phyloP scores from a whole-genome alignment of 140 eudicot species.

The Cichorium intybus region DNA sequence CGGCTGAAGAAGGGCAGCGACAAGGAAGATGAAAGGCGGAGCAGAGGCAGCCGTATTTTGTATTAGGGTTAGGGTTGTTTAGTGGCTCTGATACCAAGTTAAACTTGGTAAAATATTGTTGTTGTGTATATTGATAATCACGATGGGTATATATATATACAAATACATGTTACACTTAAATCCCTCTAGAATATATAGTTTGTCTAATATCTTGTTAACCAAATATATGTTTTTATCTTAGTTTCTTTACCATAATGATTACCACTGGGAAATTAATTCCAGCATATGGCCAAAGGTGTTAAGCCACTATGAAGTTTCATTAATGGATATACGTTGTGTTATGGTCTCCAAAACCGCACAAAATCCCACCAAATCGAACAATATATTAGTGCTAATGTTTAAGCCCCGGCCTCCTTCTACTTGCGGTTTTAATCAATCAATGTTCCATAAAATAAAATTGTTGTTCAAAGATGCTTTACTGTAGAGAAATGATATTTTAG shows the following conservation, averaged over 20 bases:
- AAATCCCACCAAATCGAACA: constrained; percentile 18
- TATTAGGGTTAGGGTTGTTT: no score
- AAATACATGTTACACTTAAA: no score
- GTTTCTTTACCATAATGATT: constrained; percentile 19
- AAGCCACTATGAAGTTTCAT: constrained; percentile 14
- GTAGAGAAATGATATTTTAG: constrained; percentile 23
- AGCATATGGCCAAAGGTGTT: constrained; percentile 7
- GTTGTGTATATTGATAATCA: no score
- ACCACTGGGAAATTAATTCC: background rate
- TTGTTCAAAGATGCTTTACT: constrained; percentile 34
- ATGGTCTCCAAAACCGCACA: constrained; percentile 19
- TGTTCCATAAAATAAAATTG: constrained; percentile 8
- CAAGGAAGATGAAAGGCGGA: no score
- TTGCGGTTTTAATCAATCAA: constrained; percentile 7
- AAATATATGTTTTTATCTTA: constrained; percentile 6
- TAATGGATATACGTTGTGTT: constrained; percentile 16
- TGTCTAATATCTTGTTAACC: no score
- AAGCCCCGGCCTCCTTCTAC: background rate
- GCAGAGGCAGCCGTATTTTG: no score
- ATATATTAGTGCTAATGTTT: no score
- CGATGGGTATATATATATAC: no score
- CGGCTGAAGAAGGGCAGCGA: no score
- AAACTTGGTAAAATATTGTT: no score
- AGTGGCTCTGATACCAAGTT: no score
- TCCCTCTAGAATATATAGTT: no score